Base-by-base conservation (phyloP, 345 rosid species). In the Arabis alpina region DNA sequence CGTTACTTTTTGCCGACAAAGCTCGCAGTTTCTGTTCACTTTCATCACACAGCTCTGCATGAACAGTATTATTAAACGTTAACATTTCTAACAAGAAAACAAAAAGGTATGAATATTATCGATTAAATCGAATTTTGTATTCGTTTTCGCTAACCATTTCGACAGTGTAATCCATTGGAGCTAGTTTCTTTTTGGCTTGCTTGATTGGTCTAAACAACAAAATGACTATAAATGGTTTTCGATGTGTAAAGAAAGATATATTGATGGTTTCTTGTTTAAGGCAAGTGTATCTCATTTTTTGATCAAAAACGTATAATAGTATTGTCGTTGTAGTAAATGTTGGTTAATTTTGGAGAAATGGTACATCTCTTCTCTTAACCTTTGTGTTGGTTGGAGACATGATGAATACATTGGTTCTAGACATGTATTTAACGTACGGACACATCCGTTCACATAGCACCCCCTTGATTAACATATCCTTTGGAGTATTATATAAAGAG, bases 31-130 rank as follows among this genome's bases (percentile, higher is more conserved):
- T 60, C 57, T 60, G 48, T 74, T 66, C 68, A 67, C 68, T 67
- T 67, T 67, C 55, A 74, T 74, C 43, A 42, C 73, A 44, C 62
- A 67, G 16, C 49, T 74, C 73, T 74, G 66, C 56, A 64, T 8
- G 8, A 19, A 15, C 3, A 54, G 44, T 48, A 1, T 19, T 19
- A 24, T 28, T 40, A 39, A 60, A 40, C 23, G 30, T 19, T 19
- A 19, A 19, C 23, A 19, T 19, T 19, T 19, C 23, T 34, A 30
- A 39, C 11, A 37, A 13, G 11, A 41, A 19, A 1, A 34, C 1
- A 34, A 6, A 42, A 19, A 19, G 23, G 23, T 19, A 19, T 19
- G 5, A 36, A 45, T 1, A 4, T 0, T 16, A 44, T 41, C 8
- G 61, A 43, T 2, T 7, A 39, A 25, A 65, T 16, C n/a, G 0